Evolutionary conservation across 164 flowering plant genomes (phyloP).

Genomic region (Cinnamomum chago): DNA sequence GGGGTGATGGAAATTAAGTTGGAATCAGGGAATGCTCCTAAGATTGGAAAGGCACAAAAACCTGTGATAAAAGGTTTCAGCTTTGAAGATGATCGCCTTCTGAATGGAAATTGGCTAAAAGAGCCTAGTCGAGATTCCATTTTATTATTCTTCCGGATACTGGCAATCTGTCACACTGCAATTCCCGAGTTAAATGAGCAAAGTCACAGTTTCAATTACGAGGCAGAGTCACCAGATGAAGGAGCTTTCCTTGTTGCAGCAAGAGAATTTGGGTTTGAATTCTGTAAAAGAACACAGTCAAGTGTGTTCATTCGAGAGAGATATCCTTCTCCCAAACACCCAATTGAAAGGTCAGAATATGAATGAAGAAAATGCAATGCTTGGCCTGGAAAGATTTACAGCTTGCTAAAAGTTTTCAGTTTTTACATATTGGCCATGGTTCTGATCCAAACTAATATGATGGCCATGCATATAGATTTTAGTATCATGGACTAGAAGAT

Average conservation of each 20-base stretch:
- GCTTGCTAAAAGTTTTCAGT: too few species aligned
- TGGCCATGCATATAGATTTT: neutral
- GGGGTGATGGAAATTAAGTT: slow-evolving; percentile 57
- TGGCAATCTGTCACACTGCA: slow-evolving; percentile 83
- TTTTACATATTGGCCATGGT: neutral
- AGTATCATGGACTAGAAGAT: too few species aligned
- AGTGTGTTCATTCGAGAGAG: slow-evolving; percentile 69
- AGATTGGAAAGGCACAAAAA: slow-evolving; percentile 24
- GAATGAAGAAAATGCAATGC: neutral
- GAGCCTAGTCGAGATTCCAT: slow-evolving; percentile 53
- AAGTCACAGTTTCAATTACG: slow-evolving; percentile 65
- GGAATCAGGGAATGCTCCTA: slow-evolving; percentile 47
- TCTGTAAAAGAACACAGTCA: slow-evolving; percentile 78
- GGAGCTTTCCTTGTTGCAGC: slow-evolving; percentile 97
- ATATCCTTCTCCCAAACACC: slow-evolving; percentile 45
- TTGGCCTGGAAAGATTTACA: neutral
- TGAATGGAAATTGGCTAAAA: slow-evolving; percentile 22
- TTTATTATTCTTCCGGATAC: slow-evolving; percentile 49
- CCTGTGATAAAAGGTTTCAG: slow-evolving; percentile 59
- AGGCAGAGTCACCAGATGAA: slow-evolving; percentile 99
- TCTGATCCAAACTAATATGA: neutral
- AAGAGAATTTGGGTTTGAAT: slow-evolving; percentile 97
- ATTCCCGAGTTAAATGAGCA: slow-evolving; percentile 86
- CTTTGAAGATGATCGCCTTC: slow-evolving; percentile 67
- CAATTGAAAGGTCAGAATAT: slow-evolving; percentile 63